These are phyloP conservation scores for Fraxinus angustifolia DNA, from an alignment of 305 asterid species.

Conservation along the genomic window DNA sequence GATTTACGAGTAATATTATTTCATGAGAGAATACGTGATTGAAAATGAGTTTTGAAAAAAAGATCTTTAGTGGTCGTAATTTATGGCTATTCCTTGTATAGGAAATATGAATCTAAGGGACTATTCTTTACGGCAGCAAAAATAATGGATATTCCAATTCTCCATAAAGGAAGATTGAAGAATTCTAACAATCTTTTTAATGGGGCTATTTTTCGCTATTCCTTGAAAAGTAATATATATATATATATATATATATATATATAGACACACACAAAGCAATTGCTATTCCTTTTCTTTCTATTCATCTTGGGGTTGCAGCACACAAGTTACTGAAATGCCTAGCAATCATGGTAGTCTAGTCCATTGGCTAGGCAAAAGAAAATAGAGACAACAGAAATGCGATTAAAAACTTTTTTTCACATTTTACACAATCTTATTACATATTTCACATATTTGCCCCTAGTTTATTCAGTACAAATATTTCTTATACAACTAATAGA, in stretches of 20 bases:
- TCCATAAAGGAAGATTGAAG: not conserved
- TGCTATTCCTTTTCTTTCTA: not conserved
- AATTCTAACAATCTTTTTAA: not conserved
- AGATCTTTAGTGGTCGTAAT: not conserved
- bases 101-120: not conserved
- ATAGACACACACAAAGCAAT: not conserved
- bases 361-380: not conserved
- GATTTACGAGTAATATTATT: too few relatives aligned
- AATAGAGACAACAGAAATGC: not conserved
- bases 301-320: not conserved
- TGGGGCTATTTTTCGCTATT: not conserved
- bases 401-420: not conserved
- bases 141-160: not conserved
- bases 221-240: not conserved
- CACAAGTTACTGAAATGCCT: not conserved
- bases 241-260: too few relatives aligned
- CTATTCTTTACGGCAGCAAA: not conserved
- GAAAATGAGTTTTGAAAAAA: too few relatives aligned
- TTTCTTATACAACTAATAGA: not conserved
- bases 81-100: not conserved
- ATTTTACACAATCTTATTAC: not conserved
- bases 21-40: too few relatives aligned
- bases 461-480: not conserved
- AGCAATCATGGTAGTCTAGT: not conserved
- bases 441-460: not conserved